A percentile compares a stretch with the other conserved stretches of the same genome.
These are phyloP conservation scores for Globisporangium orthogonon DNA, from an alignment of 352 stramenopile species.

Conservation along the genomic window DNA sequence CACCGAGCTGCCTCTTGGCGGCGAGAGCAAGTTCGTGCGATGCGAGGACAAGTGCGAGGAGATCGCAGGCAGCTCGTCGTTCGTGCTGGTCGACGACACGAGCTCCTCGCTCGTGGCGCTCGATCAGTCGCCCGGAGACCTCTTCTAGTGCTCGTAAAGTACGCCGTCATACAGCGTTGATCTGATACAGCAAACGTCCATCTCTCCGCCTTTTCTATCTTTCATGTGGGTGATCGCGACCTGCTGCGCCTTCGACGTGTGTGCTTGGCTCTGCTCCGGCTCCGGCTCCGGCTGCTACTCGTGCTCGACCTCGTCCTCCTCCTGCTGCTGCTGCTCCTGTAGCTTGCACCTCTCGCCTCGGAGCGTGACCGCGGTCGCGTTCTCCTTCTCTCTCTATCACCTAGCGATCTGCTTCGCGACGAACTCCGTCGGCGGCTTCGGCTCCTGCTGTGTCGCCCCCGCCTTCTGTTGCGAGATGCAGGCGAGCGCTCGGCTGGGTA, in stretches of 20 bases:
- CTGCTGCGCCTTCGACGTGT: background rate
- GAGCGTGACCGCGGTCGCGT: background rate
- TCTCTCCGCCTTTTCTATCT: background rate
- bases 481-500: constrained; percentile 2
- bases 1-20: constrained; percentile 14
- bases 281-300: constrained; percentile 6
- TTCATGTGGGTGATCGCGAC: background rate
- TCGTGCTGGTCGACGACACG: constrained; percentile 19
- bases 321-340: background rate
- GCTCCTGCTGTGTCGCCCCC: constrained; percentile 4
- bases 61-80: constrained; percentile 23
- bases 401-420: too few species aligned
- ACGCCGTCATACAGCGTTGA: too few species aligned
- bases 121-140: constrained; percentile 8
- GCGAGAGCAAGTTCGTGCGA: constrained; percentile 21
- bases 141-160: constrained; percentile 10
- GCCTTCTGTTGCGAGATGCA: constrained; percentile 1
- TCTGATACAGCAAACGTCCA: background rate
- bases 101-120: constrained; percentile 24
- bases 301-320: constrained; percentile 6
- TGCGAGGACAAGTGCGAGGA: constrained; percentile 4
- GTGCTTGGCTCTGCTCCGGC: background rate
- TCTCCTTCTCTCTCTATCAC: background rate
- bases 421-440: background rate
- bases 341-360: background rate